Evolutionary conservation across 768 basidiomycete species (phyloP), one percentile per base, ranked within the genome.

Genomic region (Lyophyllum atratum): DNA sequence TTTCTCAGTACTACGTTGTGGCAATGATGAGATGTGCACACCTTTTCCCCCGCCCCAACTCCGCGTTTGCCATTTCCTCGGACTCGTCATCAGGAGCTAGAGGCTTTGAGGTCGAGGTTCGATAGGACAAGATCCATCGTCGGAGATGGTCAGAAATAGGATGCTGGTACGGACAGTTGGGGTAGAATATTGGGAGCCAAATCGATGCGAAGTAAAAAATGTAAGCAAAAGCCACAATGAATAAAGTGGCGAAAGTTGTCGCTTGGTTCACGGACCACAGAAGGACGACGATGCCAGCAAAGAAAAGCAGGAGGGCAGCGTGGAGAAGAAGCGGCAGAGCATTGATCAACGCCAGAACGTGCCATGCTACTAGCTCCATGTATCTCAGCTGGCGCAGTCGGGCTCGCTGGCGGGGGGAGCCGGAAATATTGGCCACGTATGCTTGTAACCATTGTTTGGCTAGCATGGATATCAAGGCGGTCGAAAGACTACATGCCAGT

Each of bases 391-490:
- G 78, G 4, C 77, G 72, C 58, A 71, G 66, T 26, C 74, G 70
- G 1, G 75, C 74, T 15, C 73, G 70, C 46, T 74, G 70, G 39
- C 70, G 69, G 3, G 74, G 72, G 0, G 75, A 72, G 2, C 78
- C 74, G 11, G 75, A 76, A 0, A 68, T 65, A 40, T 70, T 66
- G 11, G 71, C 65, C 4, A 62, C 59, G 39, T 73, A 74, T 21
- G 64, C 64, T 43, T 77, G 73, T 7, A 78, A 64, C 79, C 79
- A 80, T 63, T 79, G 79, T 45, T 79, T 78, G 3, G 75, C 73
- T 1, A 79, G 70, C 75, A 79, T 78, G n/a, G 77, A 75, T 46
- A 77, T 67, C 0, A 80, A 64, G 6, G 76, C 76, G 5, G 75
- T 72, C 3, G 76, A 74, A 29, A 79, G 70, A 56, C 76, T 76